These are phyloP conservation scores for Colletotrichum noveboracense DNA, from an alignment of 2,329 filamentous ascomycete genomes.

Conservation along the genomic window DNA sequence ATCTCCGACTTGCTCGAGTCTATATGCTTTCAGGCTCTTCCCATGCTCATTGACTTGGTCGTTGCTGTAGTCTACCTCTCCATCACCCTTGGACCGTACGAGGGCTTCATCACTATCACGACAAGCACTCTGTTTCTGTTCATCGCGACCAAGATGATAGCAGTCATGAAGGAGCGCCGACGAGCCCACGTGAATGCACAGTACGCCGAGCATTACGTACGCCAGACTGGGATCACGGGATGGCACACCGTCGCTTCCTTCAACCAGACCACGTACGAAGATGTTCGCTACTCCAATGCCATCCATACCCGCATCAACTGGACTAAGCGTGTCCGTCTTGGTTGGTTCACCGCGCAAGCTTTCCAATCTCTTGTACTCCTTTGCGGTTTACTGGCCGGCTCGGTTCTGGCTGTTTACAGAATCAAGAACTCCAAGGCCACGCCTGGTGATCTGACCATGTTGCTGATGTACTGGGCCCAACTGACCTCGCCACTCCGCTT, in stretches of 20 bases:
- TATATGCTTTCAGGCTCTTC: slow-evolving; percentile 61
- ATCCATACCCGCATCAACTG: slow-evolving; percentile 34
- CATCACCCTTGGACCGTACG: slow-evolving; percentile 63
- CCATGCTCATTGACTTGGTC: slow-evolving; percentile 65
- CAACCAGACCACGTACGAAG: slow-evolving; percentile 63
- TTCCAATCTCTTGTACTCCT: slow-evolving; percentile 63
- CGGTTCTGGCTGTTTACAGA: slow-evolving; percentile 67
- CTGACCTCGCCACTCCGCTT: slow-evolving; percentile 74
- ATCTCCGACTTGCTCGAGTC: slow-evolving; percentile 63
- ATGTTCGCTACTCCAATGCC: slow-evolving; percentile 57
- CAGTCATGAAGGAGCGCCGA: slow-evolving; percentile 52
- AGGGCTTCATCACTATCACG: slow-evolving; percentile 66
- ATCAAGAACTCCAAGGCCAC: slow-evolving; percentile 66
- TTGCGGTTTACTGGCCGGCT: slow-evolving; percentile 69
- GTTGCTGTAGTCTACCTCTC: slow-evolving; percentile 67
- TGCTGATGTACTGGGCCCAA: slow-evolving; percentile 78
- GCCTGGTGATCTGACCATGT: slow-evolving; percentile 72
- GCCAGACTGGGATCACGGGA: slow-evolving; percentile 60
- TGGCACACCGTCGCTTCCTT: slow-evolving; percentile 66
- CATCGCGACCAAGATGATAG: slow-evolving; percentile 57
- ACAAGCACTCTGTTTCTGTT: slow-evolving; percentile 63
- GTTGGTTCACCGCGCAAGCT: slow-evolving; percentile 18
- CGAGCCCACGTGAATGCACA: slow-evolving; percentile 56
- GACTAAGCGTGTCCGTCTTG: slow-evolving; percentile 17
- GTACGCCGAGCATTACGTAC: slow-evolving; percentile 61